These are phyloP conservation scores for Fomitopsis pulvina DNA, from an alignment of 768 basidiomycete genomes.

Conservation along the genomic window DNA sequence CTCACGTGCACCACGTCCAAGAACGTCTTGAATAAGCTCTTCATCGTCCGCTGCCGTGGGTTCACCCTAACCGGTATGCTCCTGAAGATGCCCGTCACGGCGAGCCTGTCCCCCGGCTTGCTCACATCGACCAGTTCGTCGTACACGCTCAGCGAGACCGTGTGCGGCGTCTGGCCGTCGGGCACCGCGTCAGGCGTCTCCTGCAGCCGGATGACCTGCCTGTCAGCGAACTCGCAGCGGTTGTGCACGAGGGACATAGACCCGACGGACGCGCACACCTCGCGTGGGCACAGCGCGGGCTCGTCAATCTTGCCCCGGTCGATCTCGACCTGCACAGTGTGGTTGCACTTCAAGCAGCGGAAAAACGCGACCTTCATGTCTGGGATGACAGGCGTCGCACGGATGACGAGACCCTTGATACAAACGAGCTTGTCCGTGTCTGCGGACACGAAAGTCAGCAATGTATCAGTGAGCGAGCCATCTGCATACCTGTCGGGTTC, in stretches of 20 bases:
- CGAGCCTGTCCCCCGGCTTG: conserved; percentile 91
- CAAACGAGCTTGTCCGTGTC: conserved; percentile 97
- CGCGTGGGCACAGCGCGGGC: conserved; percentile 86
- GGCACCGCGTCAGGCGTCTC: conserved; percentile 98
- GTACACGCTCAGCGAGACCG: conserved; percentile 94
- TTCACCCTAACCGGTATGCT: conserved; percentile 95
- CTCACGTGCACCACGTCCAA: conserved; percentile 92
- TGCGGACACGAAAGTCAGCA: conserved; percentile 23
- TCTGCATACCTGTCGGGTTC: conserved; percentile 73
- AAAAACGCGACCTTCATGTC: conserved; percentile 99
- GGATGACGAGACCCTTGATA: conserved; percentile 95
- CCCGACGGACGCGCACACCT: conserved; percentile 82
- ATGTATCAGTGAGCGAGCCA: neutral
- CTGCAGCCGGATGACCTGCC: conserved; percentile 92
- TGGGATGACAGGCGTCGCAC: conserved; percentile 95
- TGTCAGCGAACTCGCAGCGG: conserved; percentile 91
- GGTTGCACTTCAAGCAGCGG: conserved; percentile 91
- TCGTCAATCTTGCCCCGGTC: conserved; percentile 98
- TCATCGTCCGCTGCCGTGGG: conserved; percentile 84
- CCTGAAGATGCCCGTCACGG: conserved; percentile 91
- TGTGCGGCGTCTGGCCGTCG: conserved; percentile 97
- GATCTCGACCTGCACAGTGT: conserved; percentile 96
- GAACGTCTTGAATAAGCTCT: conserved; percentile 96
- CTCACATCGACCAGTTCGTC: conserved; percentile 96
- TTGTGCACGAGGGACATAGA: conserved; percentile 97